These are phyloP conservation scores for Zancudomyces culisetae DNA, from an alignment of 371 early-diverging fungal genomes.

Conservation along the genomic window DNA sequence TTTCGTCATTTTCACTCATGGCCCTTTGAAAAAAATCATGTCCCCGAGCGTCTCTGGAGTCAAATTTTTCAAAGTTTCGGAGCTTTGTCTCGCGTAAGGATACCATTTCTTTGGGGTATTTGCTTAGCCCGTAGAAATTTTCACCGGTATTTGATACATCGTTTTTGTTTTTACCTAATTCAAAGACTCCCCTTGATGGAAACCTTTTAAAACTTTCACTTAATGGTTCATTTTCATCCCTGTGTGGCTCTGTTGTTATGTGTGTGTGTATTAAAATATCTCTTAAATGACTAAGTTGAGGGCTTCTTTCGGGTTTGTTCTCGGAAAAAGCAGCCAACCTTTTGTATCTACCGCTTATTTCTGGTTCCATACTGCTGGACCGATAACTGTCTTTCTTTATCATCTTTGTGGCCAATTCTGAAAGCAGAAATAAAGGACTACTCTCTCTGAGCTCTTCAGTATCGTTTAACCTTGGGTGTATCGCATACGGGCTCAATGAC, in stretches of 20 bases:
- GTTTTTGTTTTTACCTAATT: background rate
- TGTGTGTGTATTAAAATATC: background rate
- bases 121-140: background rate
- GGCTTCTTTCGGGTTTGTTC: background rate
- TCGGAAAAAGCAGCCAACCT: background rate
- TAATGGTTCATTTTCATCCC: background rate
- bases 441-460: too few relatives aligned
- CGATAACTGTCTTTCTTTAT: background rate
- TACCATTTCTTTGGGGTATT: background rate
- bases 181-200: background rate
- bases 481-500: too few relatives aligned
- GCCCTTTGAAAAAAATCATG: background rate
- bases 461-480: too few relatives aligned
- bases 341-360: background rate
- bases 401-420: background rate
- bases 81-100: too few relatives aligned
- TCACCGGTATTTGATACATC: background rate
- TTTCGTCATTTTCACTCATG: background rate
- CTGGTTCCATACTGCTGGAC: background rate
- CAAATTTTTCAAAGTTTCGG: background rate
- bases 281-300: background rate
- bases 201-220: background rate
- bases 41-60: background rate
- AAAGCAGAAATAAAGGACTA: background rate
- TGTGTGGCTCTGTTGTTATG: background rate